phyloP scores from a whole-genome alignment of 306 rosid genomes.

The Citrullus mucosospermus region DNA sequence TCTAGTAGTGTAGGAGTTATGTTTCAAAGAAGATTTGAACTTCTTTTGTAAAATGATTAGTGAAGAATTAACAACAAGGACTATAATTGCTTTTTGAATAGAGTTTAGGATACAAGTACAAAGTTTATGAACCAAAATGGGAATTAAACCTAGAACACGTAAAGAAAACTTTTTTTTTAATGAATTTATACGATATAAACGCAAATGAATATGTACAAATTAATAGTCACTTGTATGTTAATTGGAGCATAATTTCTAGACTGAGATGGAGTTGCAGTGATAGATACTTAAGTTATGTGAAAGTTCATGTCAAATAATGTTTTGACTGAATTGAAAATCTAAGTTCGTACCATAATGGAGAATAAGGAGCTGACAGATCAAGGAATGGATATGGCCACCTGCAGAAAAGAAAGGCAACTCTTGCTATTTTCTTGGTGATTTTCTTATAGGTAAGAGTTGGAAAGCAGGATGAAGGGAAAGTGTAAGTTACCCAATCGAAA shows the following conservation, averaged over 20 bases:
- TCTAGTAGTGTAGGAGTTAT: neutral
- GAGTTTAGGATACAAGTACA: neutral
- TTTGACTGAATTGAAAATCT: neutral
- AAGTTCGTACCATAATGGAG: slow-evolving; percentile 57
- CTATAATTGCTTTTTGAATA: neutral
- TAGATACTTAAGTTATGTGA: neutral
- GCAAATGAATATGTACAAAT: neutral
- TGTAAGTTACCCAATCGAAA: slow-evolving; percentile 35
- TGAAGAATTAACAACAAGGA: neutral
- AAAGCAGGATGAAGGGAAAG: neutral
- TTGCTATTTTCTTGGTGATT: slow-evolving; percentile 1
- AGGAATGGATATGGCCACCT: slow-evolving; percentile 94
- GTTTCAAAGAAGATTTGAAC: neutral
- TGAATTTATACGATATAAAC: neutral
- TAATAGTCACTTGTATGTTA: neutral
- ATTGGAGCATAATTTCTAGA: neutral
- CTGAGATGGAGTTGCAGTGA: neutral
- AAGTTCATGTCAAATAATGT: neutral
- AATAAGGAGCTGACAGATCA: slow-evolving; percentile 48
- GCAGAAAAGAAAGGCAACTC: slow-evolving; percentile 21
- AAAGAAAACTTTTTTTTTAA: neutral
- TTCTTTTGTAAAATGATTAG: neutral
- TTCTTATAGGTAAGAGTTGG: neutral
- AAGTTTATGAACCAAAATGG: neutral
- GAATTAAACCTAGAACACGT: neutral